These are phyloP conservation scores for Acrodontium crateriforme DNA, from an alignment of 2,329 filamentous ascomycete species.

Conservation along the genomic window DNA sequence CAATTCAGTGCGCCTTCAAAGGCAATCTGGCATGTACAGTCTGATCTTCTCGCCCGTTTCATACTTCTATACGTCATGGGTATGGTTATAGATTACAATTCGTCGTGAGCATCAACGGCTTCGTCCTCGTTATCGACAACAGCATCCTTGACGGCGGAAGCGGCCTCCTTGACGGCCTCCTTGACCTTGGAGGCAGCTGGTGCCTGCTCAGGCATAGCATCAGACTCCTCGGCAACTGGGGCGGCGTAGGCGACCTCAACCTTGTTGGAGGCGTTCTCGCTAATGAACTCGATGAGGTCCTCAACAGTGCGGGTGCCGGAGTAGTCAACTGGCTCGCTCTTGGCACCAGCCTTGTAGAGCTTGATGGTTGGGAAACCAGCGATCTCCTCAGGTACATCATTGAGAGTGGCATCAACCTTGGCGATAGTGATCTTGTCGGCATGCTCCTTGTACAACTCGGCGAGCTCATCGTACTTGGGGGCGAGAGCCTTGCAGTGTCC, in stretches of 20 bases:
- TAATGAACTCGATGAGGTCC: conserved; percentile 82
- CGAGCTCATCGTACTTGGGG: conserved; percentile 55
- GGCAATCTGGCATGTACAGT: neutral
- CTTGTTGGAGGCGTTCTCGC: conserved; percentile 87
- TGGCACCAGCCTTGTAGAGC: conserved; percentile 82
- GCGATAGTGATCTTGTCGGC: conserved; percentile 51
- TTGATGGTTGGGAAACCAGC: conserved; percentile 99
- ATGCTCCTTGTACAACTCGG: conserved; percentile 38
- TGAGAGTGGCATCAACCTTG: conserved; percentile 92
- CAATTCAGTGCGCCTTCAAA: neutral
- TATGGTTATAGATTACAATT: conserved; percentile 52
- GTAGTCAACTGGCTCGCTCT: conserved; percentile 77
- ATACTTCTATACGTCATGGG: neutral
- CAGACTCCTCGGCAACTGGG: conserved; percentile 31
- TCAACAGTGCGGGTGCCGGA: conserved; percentile 75
- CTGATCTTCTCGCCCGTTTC: neutral
- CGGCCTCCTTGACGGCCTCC: conserved; percentile 25
- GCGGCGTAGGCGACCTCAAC: conserved; percentile 47
- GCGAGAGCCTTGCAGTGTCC: conserved; percentile 57
- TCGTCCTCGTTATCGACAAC: conserved; percentile 22
- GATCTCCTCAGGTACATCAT: conserved; percentile 95
- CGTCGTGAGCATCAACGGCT: conserved; percentile 45
- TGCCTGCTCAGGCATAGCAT: conserved; percentile 32
- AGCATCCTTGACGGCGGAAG: conserved; percentile 18
- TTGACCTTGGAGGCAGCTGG: conserved; percentile 28